Evolutionary conservation across 2,329 filamentous ascomycete species (phyloP), one percentile per base, ranked within the genome.

Genomic region (Conoideocrella luteorostrata): DNA sequence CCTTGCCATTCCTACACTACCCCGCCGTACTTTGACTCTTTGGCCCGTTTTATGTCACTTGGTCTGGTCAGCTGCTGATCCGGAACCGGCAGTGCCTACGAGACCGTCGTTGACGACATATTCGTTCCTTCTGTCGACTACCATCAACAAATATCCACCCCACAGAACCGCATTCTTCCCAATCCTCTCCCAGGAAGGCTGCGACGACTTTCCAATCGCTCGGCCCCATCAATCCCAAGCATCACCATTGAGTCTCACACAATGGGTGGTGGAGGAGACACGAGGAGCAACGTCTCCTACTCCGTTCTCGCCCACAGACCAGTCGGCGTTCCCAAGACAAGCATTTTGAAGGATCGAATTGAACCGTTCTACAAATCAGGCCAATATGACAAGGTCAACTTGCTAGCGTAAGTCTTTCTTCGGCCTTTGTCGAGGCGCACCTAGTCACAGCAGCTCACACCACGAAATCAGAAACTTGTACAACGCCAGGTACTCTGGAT

Each of bases 271-370:
- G 72, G 66, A 44, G 57, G 59, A 47, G 64, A 69, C 48, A 56
- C 59, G 42, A 71, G 68, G 62, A 65, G 67, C 50, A 58, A 66
- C 57, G 61, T 63, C 61, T 69, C 71, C 50, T 79, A 78, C 50
- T 75, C 75, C n/a, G 51, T 69, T 46, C 70, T 70, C 50, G 74
- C 71, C 23, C 59, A 67, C 23, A 67, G 64, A 47, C 78, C 78
- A 17, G 73, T 81, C 42, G 88, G 88, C 51, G 86, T 93, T 66
- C 80, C 85, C 61, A 96, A 95, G 63, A 75, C 82, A 54, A 80
- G 78, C 61, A 88, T 96, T 65, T 94, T 95, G 69, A 84, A 82
- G 58, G 82, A 88, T 55, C 83, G 91, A 43, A 82, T 97, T 59
- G 73, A 77, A 48, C 83, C 86, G 57, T 95, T 96, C 67, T 89